Conservation (phyloP, 2,329 filamentous ascomycete species). For the Passalora sequoiae region DNA sequence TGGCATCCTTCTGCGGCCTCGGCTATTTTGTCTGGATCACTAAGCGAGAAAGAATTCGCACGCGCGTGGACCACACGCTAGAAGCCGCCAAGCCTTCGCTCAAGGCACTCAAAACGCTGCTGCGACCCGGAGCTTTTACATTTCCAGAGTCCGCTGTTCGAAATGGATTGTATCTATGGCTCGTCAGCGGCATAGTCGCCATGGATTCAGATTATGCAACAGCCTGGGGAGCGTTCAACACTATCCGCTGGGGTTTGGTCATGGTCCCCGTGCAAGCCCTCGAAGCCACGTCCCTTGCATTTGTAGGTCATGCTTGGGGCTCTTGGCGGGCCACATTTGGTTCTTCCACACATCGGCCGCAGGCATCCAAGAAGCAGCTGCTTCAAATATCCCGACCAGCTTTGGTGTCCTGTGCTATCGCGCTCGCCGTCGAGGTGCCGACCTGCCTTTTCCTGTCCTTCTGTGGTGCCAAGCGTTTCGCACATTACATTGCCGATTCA, state of each 20-base stretch:
- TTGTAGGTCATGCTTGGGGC: conserved; percentile 64
- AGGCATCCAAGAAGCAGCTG: conserved; percentile 17
- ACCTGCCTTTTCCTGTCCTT: conserved; percentile 58
- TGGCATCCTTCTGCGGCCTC: conserved; percentile 53
- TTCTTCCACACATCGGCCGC: conserved; percentile 16
- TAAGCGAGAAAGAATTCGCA: conserved; percentile 15
- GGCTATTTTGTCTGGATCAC: conserved; percentile 54
- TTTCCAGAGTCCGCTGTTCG: conserved; percentile 62
- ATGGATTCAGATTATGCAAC: conserved; percentile 63
- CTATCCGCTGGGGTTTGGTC: conserved; percentile 66
- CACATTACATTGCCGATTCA: conserved; percentile 56
- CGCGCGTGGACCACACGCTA: neutral
- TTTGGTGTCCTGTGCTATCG: conserved; percentile 49
- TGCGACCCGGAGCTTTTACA: conserved; percentile 54
- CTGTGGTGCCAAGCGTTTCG: conserved; percentile 57
- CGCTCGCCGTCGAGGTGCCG: conserved; percentile 56
- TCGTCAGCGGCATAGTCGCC: conserved; percentile 59
- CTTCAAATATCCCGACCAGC: conserved; percentile 49
- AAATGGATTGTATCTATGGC: conserved; percentile 67
- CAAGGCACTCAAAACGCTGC: conserved; percentile 46
- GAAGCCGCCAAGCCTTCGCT: conserved; percentile 35
- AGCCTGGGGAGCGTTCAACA: conserved; percentile 69
- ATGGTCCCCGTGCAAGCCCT: conserved; percentile 68
- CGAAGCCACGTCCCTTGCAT: conserved; percentile 60
- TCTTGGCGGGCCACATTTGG: conserved; percentile 40